A percentile compares a stretch with the other conserved stretches of the same genome.
phyloP scores from a whole-genome alignment of 2,329 filamentous ascomycete genomes.

The Aspergillus latus region DNA sequence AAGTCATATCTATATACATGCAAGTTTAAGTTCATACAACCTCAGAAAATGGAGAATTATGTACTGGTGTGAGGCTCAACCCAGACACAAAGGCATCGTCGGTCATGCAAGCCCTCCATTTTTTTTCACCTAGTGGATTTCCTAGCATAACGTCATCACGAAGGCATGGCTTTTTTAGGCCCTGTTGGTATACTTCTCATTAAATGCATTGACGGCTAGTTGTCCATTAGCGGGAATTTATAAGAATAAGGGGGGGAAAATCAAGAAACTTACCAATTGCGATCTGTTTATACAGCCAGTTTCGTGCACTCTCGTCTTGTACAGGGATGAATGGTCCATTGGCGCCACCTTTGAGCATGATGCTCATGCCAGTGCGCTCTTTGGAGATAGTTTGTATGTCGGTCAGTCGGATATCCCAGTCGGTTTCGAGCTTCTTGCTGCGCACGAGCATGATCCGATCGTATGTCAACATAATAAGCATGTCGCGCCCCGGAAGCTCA shows the following conservation, averaged over 20 bases:
- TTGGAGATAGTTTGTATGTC: slow-evolving; percentile 97
- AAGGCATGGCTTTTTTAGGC: slow-evolving; percentile 4
- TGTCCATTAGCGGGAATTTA: not conserved
- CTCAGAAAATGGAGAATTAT: not conserved
- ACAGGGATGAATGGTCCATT: slow-evolving; percentile 96
- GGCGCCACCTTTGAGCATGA: slow-evolving; percentile 82
- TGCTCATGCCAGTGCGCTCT: slow-evolving; percentile 88
- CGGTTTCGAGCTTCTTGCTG: slow-evolving; percentile 77
- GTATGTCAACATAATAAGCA: slow-evolving; percentile 86
- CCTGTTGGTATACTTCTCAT: slow-evolving; percentile 60
- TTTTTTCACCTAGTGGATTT: not conserved
- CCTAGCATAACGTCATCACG: slow-evolving; percentile 15
- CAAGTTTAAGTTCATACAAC: not conserved
- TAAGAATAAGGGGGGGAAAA: too few species aligned
- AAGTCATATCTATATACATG: slow-evolving; percentile 9
- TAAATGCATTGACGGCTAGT: slow-evolving; percentile 64
- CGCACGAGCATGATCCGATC: slow-evolving; percentile 85
- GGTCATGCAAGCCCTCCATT: not conserved
- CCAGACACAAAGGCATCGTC: not conserved
- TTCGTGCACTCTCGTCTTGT: slow-evolving; percentile 74
- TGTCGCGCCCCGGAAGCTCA: slow-evolving; percentile 83
- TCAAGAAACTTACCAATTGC: slow-evolving; percentile 56
- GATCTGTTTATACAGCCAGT: slow-evolving; percentile 67
- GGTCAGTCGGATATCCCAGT: slow-evolving; percentile 95
- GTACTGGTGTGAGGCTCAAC: not conserved